These are phyloP conservation scores for Suillus ampliporus DNA, from an alignment of 768 basidiomycete genomes.

Conservation along the genomic window DNA sequence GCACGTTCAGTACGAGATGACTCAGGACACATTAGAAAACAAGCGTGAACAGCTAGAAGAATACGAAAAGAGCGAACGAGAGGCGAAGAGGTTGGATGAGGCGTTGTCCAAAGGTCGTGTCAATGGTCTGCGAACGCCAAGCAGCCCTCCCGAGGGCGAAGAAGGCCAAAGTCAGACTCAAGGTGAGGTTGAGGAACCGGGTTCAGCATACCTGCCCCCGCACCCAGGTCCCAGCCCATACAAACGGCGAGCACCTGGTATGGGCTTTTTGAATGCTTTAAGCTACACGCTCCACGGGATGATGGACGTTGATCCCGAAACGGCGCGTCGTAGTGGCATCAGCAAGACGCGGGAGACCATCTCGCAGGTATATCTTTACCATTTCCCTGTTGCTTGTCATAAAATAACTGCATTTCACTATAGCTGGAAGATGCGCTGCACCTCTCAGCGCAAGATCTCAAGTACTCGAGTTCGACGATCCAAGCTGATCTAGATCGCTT, in stretches of 20 bases:
- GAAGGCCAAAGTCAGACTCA: constrained; percentile 27
- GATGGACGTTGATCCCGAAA: constrained; percentile 99
- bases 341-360: constrained; percentile 94
- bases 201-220: constrained; percentile 66
- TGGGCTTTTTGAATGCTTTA: constrained; percentile 88
- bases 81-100: constrained; percentile 87
- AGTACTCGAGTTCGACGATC: constrained; percentile 95
- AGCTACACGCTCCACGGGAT: constrained; percentile 96
- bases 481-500: constrained; percentile 98
- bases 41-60: constrained; percentile 88
- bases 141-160: constrained; percentile 33
- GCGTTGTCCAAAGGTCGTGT: constrained; percentile 72
- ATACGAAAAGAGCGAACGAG: constrained; percentile 90
- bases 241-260: constrained; percentile 69
- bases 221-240: constrained; percentile 81
- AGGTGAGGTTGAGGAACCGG: constrained; percentile 47
- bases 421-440: constrained; percentile 97
- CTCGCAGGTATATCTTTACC: constrained; percentile 70
- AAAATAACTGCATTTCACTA: constrained; percentile 21
- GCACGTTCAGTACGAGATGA: constrained; percentile 97
- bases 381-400: constrained; percentile 16
- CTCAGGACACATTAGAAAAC: constrained; percentile 84
- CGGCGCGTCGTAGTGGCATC: constrained; percentile 89
- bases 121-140: constrained; percentile 34
- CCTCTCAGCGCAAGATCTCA: constrained; percentile 89